Conservation (phyloP, 1,139 yeast genomes). For the Pichia norvegensis region DNA sequence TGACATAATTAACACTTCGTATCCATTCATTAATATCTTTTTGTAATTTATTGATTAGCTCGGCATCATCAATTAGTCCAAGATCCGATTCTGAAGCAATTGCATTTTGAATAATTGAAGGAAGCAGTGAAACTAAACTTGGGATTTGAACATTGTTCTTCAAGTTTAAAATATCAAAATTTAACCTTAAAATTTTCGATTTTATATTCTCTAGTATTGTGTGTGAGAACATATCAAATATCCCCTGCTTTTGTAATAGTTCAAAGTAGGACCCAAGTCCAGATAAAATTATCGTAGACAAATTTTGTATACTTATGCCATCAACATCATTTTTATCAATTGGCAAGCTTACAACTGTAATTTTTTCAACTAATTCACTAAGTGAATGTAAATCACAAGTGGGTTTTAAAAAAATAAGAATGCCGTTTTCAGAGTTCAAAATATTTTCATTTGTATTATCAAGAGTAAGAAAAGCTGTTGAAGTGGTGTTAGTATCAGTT, state of each 20-base stretch:
- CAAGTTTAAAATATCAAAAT: slow-evolving; percentile 59
- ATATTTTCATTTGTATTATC: slow-evolving; percentile 2
- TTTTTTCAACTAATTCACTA: background rate
- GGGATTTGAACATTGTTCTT: slow-evolving; percentile 68
- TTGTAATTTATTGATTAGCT: slow-evolving; percentile 59
- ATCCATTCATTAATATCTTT: slow-evolving; percentile 68
- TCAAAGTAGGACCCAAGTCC: slow-evolving; percentile 52
- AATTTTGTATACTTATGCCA: slow-evolving; percentile 32
- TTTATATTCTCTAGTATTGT: slow-evolving; percentile 40
- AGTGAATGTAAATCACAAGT: background rate
- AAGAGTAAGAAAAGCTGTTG: background rate
- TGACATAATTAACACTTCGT: slow-evolving; percentile 50
- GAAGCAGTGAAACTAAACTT: slow-evolving; percentile 45
- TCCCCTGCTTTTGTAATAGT: slow-evolving; percentile 15
- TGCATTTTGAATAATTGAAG: slow-evolving; percentile 38
- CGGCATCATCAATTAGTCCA: slow-evolving; percentile 37
- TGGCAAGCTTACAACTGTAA: slow-evolving; percentile 9
- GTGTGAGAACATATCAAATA: slow-evolving; percentile 14
- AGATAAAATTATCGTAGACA: slow-evolving; percentile 50
- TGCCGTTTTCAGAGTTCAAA: background rate
- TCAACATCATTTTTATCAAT: background rate
- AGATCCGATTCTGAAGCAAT: slow-evolving; percentile 26
- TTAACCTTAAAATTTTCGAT: slow-evolving; percentile 62
- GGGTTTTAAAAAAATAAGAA: slow-evolving; percentile 3
- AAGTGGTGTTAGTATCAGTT: background rate